Percentiles rank a stretch among this genome's conserved stretches.
Conservation (phyloP, 2,329 filamentous ascomycete genomes). For the Botrytis squamosa region DNA sequence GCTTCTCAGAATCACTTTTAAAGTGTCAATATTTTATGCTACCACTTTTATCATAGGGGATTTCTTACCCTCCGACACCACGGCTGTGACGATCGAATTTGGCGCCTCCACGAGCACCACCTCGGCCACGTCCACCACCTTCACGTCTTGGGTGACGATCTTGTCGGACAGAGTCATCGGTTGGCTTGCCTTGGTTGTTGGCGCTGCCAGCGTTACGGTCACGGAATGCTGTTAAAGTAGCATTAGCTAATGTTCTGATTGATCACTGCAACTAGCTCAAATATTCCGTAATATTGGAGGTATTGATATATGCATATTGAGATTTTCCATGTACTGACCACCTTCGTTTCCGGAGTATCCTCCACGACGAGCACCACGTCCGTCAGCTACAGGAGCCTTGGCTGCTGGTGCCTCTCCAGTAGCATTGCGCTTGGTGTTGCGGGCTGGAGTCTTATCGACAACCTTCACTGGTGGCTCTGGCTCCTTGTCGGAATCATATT, state of each 20-base stretch:
- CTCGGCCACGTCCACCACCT: constrained; percentile 57
- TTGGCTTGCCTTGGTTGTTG: constrained; percentile 78
- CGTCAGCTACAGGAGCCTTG: constrained; percentile 31
- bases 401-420: constrained; percentile 65
- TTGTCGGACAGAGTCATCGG: constrained; percentile 62
- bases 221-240: constrained; percentile 68
- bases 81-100: constrained; percentile 42
- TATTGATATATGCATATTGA: not conserved
- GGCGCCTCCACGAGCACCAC: constrained; percentile 38
- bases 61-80: constrained; percentile 36
- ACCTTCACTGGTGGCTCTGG: constrained; percentile 80
- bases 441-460: constrained; percentile 77
- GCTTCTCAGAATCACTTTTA: constrained; percentile 75
- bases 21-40: not conserved
- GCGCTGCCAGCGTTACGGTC: constrained; percentile 78
- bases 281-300: not conserved
- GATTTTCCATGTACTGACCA: constrained; percentile 62
- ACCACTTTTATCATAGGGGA: not conserved
- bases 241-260: constrained; percentile 18
- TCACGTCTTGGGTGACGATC: constrained; percentile 57
- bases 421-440: constrained; percentile 80
- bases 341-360: constrained; percentile 75
- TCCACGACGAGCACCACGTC: constrained; percentile 46
- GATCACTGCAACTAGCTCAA: not conserved
- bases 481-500: constrained; percentile 67